These are phyloP conservation scores for Didymella sp. DNA, from an alignment of 2,329 filamentous ascomycete genomes.

Conservation along the genomic window DNA sequence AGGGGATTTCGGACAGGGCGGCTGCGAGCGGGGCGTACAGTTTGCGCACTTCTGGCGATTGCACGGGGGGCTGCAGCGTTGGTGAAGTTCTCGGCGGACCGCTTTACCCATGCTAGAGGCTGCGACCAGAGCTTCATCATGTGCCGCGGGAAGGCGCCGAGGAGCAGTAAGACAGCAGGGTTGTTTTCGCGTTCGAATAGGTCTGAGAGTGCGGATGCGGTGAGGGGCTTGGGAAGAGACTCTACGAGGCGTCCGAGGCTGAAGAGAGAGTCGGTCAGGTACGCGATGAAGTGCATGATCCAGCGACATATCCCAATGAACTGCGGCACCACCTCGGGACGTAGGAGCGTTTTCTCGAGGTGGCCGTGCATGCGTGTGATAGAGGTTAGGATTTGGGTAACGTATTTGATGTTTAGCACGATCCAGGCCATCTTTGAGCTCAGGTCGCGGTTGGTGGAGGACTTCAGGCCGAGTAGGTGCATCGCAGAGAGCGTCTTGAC, in stretches of 20 bases:
- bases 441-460: slow-evolving; percentile 60
- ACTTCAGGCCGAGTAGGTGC: slow-evolving; percentile 70
- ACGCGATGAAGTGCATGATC: slow-evolving; percentile 71
- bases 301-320: slow-evolving; percentile 76
- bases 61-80: slow-evolving; percentile 49
- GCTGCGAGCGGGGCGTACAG: slow-evolving; percentile 49
- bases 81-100: slow-evolving; percentile 35
- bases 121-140: slow-evolving; percentile 49
- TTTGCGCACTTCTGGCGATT: slow-evolving; percentile 54
- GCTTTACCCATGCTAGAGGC: slow-evolving; percentile 43
- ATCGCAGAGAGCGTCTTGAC: slow-evolving; percentile 80
- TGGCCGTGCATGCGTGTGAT: slow-evolving; percentile 57
- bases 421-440: slow-evolving; percentile 77
- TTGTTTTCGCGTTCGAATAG: slow-evolving; percentile 45
- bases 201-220: slow-evolving; percentile 34
- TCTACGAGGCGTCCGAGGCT: slow-evolving; percentile 34
- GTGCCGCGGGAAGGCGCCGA: slow-evolving; percentile 46
- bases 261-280: slow-evolving; percentile 61
- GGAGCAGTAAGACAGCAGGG: slow-evolving; percentile 42
- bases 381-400: slow-evolving; percentile 67
- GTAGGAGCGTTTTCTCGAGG: slow-evolving; percentile 52
- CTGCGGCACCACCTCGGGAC: slow-evolving; percentile 46
- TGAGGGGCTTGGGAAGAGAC: slow-evolving; percentile 47
- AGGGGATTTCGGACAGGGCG: slow-evolving; percentile 49
- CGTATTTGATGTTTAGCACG: slow-evolving; percentile 76